Conservation (phyloP, 2,329 filamentous ascomycete species). For the Botrytis porri region DNA sequence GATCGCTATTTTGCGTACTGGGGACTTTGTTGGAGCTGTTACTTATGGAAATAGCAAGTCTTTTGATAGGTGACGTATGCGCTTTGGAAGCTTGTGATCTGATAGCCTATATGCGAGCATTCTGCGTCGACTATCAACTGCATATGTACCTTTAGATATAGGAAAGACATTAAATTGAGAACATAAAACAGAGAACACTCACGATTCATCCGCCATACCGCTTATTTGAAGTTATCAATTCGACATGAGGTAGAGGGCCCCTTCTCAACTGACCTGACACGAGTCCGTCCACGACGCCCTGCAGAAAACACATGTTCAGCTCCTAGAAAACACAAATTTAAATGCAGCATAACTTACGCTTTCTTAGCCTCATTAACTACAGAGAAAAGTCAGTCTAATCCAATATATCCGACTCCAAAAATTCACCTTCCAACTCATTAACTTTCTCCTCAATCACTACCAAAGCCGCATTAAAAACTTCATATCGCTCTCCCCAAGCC, state of each 20-base stretch:
- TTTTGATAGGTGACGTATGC: not conserved
- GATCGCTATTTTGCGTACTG: not conserved
- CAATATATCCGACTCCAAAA: too few relatives aligned
- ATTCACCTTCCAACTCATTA: not conserved
- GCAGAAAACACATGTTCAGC: not conserved
- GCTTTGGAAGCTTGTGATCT: rapidly evolving
- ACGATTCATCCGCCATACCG: not conserved
- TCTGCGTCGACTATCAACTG: not conserved
- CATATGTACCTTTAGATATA: not conserved
- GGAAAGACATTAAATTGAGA: too few relatives aligned
- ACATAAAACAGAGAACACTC: too few relatives aligned
- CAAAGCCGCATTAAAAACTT: not conserved
- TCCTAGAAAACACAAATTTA: not conserved
- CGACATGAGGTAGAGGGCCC: not conserved
- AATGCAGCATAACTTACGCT: too few relatives aligned
- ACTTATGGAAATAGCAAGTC: rapidly evolving
- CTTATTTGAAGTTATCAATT: rapidly evolving
- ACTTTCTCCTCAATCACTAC: not conserved
- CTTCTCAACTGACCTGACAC: not conserved
- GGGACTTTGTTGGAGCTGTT: not conserved
- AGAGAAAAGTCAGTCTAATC: not conserved
- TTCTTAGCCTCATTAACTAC: not conserved
- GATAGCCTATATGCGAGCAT: not conserved
- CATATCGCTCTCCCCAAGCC: not conserved
- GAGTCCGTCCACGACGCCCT: not conserved